These are phyloP conservation scores for Phytopythium litorale DNA, from an alignment of 352 stramenopile species.

Conservation along the genomic window DNA sequence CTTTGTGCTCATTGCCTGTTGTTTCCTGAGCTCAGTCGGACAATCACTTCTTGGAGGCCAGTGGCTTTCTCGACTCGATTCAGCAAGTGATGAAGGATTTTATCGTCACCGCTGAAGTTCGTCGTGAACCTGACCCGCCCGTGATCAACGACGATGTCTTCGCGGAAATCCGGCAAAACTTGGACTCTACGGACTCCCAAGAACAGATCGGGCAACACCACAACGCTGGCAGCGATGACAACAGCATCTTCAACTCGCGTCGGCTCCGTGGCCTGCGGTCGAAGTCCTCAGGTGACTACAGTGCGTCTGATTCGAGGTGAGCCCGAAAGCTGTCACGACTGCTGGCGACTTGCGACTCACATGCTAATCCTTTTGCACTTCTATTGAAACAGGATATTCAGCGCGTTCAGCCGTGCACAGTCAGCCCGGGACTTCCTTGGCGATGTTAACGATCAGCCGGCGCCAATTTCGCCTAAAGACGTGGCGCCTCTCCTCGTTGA, in stretches of 20 bases:
- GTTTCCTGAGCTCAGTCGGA: slow-evolving; percentile 39
- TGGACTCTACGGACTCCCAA: slow-evolving; percentile 11
- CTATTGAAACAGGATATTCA: slow-evolving; percentile 14
- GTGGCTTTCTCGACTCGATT: slow-evolving; percentile 75
- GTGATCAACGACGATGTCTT: slow-evolving; percentile 76
- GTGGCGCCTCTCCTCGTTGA: slow-evolving; percentile 54
- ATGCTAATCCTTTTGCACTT: not conserved
- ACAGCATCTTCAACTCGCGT: not conserved
- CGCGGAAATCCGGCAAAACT: slow-evolving; percentile 52
- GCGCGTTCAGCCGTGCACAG: slow-evolving; percentile 34
- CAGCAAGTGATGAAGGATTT: slow-evolving; percentile 76
- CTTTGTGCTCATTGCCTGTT: not conserved
- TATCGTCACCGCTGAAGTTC: slow-evolving; percentile 22
- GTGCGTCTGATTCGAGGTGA: slow-evolving; percentile 9
- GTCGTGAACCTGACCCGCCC: slow-evolving; percentile 29
- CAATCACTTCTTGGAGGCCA: slow-evolving; percentile 68
- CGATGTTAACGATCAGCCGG: slow-evolving; percentile 29
- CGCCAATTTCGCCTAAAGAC: slow-evolving; percentile 27
- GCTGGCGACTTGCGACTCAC: not conserved
- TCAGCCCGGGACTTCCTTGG: slow-evolving; percentile 39
- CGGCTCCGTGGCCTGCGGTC: slow-evolving; percentile 25
- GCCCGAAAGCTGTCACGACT: not conserved
- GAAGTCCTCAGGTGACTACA: slow-evolving; percentile 16
- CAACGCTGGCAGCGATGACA: not conserved
- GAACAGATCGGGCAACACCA: not conserved